Evolutionary conservation across 2,329 filamentous ascomycete genomes (phyloP).

Genomic region (Fusarium agapanthi): DNA sequence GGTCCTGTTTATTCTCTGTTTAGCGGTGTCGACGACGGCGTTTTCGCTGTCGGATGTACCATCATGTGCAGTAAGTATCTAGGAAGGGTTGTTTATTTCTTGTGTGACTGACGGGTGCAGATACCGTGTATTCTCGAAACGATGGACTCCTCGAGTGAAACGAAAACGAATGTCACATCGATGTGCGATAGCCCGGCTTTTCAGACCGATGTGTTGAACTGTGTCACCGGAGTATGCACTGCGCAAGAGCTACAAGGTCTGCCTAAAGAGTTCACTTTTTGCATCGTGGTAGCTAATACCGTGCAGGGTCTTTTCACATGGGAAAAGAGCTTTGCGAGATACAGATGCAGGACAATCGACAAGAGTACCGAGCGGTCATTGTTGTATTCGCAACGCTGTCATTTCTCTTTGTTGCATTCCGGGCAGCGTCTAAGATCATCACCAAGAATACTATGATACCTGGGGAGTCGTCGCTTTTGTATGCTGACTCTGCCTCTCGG

Average conservation of each 20-base stretch:
- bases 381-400: background rate
- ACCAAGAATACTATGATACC: background rate
- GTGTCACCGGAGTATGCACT: fast-evolving
- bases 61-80: background rate
- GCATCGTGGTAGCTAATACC: too few species aligned
- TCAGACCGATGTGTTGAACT: background rate
- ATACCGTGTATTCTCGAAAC: background rate
- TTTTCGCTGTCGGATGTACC: background rate
- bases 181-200: background rate
- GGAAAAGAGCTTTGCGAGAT: background rate
- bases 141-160: background rate
- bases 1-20: background rate
- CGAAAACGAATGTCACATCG: background rate
- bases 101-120: background rate
- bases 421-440: fast-evolving
- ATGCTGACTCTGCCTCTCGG: background rate
- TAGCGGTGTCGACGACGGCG: fast-evolving
- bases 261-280: too few species aligned
- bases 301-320: background rate
- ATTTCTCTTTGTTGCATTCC: background rate
- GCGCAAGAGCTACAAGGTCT: background rate
- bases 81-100: too few species aligned
- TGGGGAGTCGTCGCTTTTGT: background rate
- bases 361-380: background rate
- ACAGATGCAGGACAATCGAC: background rate